Conservation (phyloP, 139 green algal species). For the Gonium pectorale region DNA sequence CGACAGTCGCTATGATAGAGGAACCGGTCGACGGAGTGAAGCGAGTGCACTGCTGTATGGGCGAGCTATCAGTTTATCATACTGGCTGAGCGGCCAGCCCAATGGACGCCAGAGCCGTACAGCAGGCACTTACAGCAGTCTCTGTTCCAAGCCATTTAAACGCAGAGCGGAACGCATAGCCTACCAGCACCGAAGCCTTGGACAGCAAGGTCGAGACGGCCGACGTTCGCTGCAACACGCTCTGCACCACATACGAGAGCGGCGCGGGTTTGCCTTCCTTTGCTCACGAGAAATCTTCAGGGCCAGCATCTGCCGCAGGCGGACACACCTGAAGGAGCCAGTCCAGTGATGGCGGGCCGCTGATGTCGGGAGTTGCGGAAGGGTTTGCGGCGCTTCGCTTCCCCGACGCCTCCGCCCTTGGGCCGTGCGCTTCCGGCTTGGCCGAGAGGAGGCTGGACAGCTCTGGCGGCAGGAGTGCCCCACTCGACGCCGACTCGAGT, state of each 20-base stretch:
- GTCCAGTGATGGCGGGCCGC: neutral
- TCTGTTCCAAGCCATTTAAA: too few relatives aligned
- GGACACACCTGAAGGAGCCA: too few relatives aligned
- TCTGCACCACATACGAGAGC: too few relatives aligned
- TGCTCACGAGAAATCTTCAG: too few relatives aligned
- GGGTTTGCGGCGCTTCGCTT: neutral
- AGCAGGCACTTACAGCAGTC: neutral
- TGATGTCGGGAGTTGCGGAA: neutral
- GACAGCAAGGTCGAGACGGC: conserved; percentile 1
- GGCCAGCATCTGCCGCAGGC: too few relatives aligned
- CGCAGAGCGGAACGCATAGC: too few relatives aligned
- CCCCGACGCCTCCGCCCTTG: neutral
- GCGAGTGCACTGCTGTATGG: neutral
- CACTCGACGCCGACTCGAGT: too few relatives aligned
- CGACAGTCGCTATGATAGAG: too few relatives aligned
- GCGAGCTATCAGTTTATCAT: neutral
- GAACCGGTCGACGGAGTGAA: conserved; percentile 12
- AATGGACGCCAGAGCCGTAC: neutral
- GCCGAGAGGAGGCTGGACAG: neutral
- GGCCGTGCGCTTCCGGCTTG: neutral
- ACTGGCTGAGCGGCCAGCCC: neutral
- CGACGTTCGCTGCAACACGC: conserved; percentile 2
- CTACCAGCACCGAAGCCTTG: neutral
- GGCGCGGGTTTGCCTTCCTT: too few relatives aligned
- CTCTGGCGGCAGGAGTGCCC: too few relatives aligned